A percentile compares a stretch with the other conserved stretches of the same genome.
phyloP scores from a whole-genome alignment of 2,329 filamentous ascomycete genomes.

The Colletotrichum sp. region DNA sequence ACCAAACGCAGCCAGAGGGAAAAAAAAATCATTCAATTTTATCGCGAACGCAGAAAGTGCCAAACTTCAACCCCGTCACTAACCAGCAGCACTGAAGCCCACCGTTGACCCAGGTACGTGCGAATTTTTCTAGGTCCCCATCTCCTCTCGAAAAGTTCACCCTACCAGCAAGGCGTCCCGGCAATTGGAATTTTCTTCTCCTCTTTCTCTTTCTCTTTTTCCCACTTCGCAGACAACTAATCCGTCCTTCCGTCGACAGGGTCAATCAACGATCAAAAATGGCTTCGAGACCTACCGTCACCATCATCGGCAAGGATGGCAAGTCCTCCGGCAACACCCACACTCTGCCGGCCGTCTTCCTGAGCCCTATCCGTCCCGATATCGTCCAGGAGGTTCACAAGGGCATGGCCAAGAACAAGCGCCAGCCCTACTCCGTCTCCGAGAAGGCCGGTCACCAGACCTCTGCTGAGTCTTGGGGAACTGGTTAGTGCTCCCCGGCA shows the following conservation, averaged over 20 bases:
- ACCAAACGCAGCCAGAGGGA: conserved; percentile 33
- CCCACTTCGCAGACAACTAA: conserved; percentile 19
- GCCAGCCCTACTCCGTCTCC: conserved; percentile 98
- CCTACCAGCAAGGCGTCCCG: conserved; percentile 9
- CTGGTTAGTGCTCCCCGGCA: conserved; percentile 69
- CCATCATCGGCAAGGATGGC: conserved; percentile 96
- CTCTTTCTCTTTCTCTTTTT: background rate
- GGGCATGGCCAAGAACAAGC: conserved; percentile 99
- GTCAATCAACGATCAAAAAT: conserved; percentile 56
- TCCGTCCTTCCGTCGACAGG: conserved; percentile 10
- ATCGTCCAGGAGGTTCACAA: conserved; percentile 99
- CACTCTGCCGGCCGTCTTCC: conserved; percentile 96
- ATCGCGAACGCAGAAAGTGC: conserved; percentile 32
- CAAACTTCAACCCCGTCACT: conserved; percentile 36
- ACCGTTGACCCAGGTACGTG: conserved; percentile 44
- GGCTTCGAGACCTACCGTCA: conserved; percentile 97
- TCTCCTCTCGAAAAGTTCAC: background rate
- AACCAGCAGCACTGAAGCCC: conserved; percentile 31
- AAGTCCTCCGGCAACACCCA: conserved; percentile 86
- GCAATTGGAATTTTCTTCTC: background rate
- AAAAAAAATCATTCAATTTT: conserved; percentile 42
- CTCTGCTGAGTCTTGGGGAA: conserved; percentile 99
- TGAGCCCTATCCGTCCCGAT: conserved; percentile 95
- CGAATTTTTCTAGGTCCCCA: background rate
- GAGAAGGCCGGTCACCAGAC: conserved; percentile 99